Evolutionary conservation across 208 protist genomes (phyloP), one percentile per base, ranked within the genome.

Genomic region (Sergeia podlipaevii): DNA sequence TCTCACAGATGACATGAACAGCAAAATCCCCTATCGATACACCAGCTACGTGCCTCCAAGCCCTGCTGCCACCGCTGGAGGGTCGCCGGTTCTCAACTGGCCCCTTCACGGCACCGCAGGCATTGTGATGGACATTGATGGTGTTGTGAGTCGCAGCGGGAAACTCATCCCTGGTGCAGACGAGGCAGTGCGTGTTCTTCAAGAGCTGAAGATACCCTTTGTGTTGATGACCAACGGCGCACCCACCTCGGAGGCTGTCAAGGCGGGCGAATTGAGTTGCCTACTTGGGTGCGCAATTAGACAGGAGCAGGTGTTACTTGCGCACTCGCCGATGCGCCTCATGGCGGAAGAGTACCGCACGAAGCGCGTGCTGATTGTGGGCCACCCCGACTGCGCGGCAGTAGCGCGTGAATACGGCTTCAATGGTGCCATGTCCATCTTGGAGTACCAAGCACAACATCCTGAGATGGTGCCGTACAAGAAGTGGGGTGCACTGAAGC

Each of bases 201-300:
- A 69, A 17, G 62, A 69, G 45, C 71, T 95, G 26, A 63, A 65
- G 15, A 83, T 95, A 37, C 89, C 89, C 3, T 80, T 93, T 51
- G 33, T 88, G 24, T 89, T 95, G 50, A 77, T 95, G 74, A 87
- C 79, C n/a, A 95, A 95, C 53, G 81, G 83, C 30, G 76, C 80
- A 20, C 65, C 61, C 18, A 55, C 59, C 17, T 79, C 62, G 7
- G 84, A 92, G 68, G 82, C 57, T 15, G 76, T 70, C 21, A 95
- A 92, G 70, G 88, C 88, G 0, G 58, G 34, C 29, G 65, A 88
- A 61, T 65, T 92, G n/a, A 84, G 77, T 20, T 24, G 54, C 42
- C 47, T 95, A 10, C 42, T 95, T 21, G 58, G 62, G 4, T 85
- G 70, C 27, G 57, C 43, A 10, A 84, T 95, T 54, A 38, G 65